phyloP scores from a whole-genome alignment of 1,139 yeast species.

The Pichia inconspicua region DNA sequence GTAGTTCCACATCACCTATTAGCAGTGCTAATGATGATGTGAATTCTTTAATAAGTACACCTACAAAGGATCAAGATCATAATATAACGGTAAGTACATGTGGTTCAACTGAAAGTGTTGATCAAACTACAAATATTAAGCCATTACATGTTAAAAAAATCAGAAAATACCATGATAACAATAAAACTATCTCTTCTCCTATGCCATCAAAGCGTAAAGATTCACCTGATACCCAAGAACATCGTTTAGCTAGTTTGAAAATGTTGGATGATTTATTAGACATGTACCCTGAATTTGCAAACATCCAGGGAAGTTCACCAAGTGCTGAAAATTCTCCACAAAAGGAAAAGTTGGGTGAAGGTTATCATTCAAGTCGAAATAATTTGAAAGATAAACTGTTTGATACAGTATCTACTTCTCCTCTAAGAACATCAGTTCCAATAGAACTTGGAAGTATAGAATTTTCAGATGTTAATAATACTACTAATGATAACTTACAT shows the following conservation, averaged over 20 bases:
- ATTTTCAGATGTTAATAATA: background rate
- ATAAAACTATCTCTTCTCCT: background rate
- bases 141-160: slow-evolving; percentile 1
- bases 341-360: background rate
- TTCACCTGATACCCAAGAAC: background rate
- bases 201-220: background rate
- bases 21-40: slow-evolving; percentile 7
- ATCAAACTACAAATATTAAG: background rate
- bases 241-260: slow-evolving; percentile 14
- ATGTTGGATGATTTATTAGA: slow-evolving; percentile 20
- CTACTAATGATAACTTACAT: slow-evolving; percentile 23
- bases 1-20: slow-evolving; percentile 4
- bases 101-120: slow-evolving; percentile 7
- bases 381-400: slow-evolving; percentile 1
- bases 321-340: background rate
- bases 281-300: slow-evolving; percentile 17
- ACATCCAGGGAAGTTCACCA: background rate
- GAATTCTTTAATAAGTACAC: slow-evolving; percentile 8
- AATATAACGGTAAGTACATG: slow-evolving; percentile 5
- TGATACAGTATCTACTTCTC: background rate
- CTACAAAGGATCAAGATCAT: slow-evolving; percentile 2
- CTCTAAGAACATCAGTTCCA: background rate
- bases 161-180: background rate
- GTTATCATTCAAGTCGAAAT: background rate
- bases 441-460: background rate